phyloP scores from a whole-genome alignment of 1,284 basidiomycete species.

The Testicularia cyperi region DNA sequence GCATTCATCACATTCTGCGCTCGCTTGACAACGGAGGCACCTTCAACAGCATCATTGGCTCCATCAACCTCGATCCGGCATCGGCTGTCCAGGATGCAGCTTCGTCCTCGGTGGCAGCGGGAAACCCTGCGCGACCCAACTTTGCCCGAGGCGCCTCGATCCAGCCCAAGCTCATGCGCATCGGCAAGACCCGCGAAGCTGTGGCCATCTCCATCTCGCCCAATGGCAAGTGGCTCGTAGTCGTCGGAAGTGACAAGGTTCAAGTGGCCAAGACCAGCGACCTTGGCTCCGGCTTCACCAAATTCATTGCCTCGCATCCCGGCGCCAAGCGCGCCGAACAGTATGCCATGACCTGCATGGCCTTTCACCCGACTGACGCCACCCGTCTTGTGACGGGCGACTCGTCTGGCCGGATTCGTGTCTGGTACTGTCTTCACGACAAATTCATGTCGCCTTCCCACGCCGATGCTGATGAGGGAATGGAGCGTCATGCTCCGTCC shows the following conservation, averaged over 20 bases:
- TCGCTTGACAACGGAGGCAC: constrained; percentile 17
- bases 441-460: constrained; percentile 38
- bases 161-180: constrained; percentile 63
- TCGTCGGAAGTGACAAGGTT: constrained; percentile 75
- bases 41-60: constrained; percentile 41
- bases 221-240: constrained; percentile 79
- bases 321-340: constrained; percentile 6
- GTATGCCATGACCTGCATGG: constrained; percentile 74
- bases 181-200: constrained; percentile 62
- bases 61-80: constrained; percentile 35
- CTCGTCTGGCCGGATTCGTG: constrained; percentile 75
- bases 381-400: constrained; percentile 91
- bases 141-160: constrained; percentile 25
- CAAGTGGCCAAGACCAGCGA: constrained; percentile 66
- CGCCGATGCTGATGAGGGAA: constrained; percentile 16
- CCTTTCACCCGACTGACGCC: constrained; percentile 83
- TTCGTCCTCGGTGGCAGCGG: constrained; percentile 2
- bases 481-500: constrained; percentile 67
- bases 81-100: too few relatives aligned
- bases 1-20: constrained; percentile 17
- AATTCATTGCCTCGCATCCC: constrained; percentile 67
- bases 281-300: constrained; percentile 67
- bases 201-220: constrained; percentile 69
- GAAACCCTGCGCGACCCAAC: constrained; percentile 10
- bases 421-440: constrained; percentile 81